Evolutionary conservation across 2,329 filamentous ascomycete species (phyloP), one percentile per base, ranked within the genome.

Genomic region (Talaromyces amestolkiae): DNA sequence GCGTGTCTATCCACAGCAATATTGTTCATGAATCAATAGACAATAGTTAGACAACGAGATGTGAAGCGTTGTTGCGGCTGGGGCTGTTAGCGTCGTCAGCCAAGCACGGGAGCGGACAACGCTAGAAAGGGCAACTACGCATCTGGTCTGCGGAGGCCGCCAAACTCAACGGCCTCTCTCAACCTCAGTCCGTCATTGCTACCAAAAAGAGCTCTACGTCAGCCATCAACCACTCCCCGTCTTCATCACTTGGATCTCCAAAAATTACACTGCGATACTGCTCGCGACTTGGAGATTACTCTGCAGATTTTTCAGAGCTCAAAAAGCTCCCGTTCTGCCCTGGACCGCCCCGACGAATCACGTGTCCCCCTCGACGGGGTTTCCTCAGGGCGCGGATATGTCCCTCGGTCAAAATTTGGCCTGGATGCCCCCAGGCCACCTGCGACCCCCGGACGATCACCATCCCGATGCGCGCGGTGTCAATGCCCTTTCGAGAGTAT

Each of bases 321-420:
- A 60, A 68, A 70, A 65, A 67, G 63, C 64, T 70, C 61, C 68
- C 61, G 65, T 74, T 70, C 69, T 71, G 70, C 69, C 68, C 72
- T 68, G 68, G 72, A 66, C 59, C 73, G 70, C 71, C 71, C 69
- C 76, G 72, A 74, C 74, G 69, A 70, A 61, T 60, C 68, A 77
- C 78, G 76, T 76, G 79, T 79, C 77, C 77, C 75, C 79, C 73
- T 76, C 75, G 73, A 75, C 79, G 79, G 79, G 78, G 77, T 76
- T 79, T 75, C 74, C 59, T 65, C 54, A 63, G 66, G 60, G 77
- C 76, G 77, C 77, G 78, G 79, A 80, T 78, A 90, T 90, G 87
- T 88, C 88, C 78, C 82, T 88, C 80, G 81, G 84, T 79, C 88
- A 88, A 80, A 84, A 87, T 80, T 86, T 89, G 81, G 81, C 85